phyloP scores from a whole-genome alignment of 148 eudicot genomes.

The Spergularia bocconei region DNA sequence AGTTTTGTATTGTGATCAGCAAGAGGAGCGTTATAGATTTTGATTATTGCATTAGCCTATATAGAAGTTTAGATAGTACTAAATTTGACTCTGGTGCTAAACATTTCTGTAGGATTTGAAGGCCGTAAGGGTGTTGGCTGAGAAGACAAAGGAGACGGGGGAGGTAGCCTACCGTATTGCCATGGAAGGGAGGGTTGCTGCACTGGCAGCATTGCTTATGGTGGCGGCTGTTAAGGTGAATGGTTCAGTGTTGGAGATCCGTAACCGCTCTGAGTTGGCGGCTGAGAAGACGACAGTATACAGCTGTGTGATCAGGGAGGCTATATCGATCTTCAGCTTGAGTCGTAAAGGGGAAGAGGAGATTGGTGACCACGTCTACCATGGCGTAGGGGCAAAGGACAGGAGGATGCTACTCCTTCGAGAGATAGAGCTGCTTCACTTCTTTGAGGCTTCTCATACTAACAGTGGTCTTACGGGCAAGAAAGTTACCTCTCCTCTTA shows the following conservation, averaged over 20 bases:
- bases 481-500: constrained; percentile 29
- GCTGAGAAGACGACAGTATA: constrained; percentile 33
- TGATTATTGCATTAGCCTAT: background rate
- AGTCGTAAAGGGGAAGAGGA: background rate
- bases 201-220: constrained; percentile 33
- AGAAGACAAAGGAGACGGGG: constrained; percentile 32
- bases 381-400: constrained; percentile 3
- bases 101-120: constrained; percentile 27
- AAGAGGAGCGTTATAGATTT: background rate
- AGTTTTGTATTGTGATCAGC: background rate
- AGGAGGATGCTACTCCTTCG: constrained; percentile 30
- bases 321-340: constrained; percentile 19
- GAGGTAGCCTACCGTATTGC: constrained; percentile 35
- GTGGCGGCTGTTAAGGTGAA: constrained; percentile 35
- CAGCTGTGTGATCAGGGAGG: constrained; percentile 33
- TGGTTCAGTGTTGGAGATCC: constrained; percentile 28
- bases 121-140: constrained; percentile 27
- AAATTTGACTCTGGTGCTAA: background rate
- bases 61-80: too few species aligned
- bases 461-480: constrained; percentile 13
- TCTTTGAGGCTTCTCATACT: constrained; percentile 35
- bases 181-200: constrained; percentile 31
- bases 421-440: constrained; percentile 39
- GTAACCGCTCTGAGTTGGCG: constrained; percentile 22
- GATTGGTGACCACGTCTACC: background rate